phyloP scores from a whole-genome alignment of 2,329 filamentous ascomycete species.

The Aureobasidium uvarum region DNA sequence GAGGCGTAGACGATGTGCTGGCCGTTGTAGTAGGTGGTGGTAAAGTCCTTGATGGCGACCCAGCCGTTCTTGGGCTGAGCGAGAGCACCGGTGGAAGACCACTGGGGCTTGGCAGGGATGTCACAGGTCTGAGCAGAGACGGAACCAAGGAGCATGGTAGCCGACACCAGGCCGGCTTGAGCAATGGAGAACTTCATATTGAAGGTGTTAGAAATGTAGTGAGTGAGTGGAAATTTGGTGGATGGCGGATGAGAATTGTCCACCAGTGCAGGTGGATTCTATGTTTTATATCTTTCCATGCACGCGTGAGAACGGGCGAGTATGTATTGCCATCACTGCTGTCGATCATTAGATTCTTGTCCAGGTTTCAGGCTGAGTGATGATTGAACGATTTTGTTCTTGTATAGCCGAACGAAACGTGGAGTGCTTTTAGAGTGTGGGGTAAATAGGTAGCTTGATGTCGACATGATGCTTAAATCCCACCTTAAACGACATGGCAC shows the following conservation, averaged over 20 bases:
- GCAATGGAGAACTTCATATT: conserved; percentile 27
- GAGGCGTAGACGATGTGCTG: conserved; percentile 62
- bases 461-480: conserved; percentile 21
- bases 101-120: conserved; percentile 57
- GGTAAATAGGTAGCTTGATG: conserved; percentile 5
- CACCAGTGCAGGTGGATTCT: neutral
- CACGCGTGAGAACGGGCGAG: conserved; percentile 6
- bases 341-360: conserved; percentile 18
- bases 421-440: conserved; percentile 22
- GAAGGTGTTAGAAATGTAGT: conserved; percentile 12
- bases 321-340: neutral
- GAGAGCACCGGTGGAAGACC: conserved; percentile 54
- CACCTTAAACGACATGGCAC: neutral
- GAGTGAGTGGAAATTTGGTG: conserved; percentile 16
- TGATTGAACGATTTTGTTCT: neutral
- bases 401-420: conserved; percentile 23
- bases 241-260: conserved; percentile 1
- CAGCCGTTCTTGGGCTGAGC: conserved; percentile 55
- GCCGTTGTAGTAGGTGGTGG: conserved; percentile 54
- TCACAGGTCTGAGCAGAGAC: conserved; percentile 41
- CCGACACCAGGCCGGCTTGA: conserved; percentile 24
- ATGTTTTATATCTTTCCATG: conserved; percentile 15
- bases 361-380: conserved; percentile 22
- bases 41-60: conserved; percentile 64
- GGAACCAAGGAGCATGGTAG: conserved; percentile 25